Base-by-base conservation (phyloP, 202 grass and related monocot species). In the Panicum hallii region DNA sequence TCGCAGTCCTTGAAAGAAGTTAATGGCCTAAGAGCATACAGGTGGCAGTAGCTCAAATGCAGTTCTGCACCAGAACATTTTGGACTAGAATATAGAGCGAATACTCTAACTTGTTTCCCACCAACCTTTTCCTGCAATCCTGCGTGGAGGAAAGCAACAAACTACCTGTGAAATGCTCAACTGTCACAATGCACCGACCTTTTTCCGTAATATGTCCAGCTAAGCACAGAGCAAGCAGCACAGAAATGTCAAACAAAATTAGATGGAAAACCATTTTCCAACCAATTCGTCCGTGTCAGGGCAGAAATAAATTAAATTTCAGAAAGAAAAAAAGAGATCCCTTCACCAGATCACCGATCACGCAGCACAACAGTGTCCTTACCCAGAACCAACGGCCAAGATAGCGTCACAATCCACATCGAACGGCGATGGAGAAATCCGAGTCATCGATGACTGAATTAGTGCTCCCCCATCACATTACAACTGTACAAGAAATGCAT, bases 91-190 rank as follows among this genome's bases (percentile, higher is more conserved):
- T 34, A 67, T 44, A 38, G 0, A 70, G 69, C 3, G 12, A 44
- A 36, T 44, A 52, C n/a, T 16, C 32, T 20, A 48, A 69, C 64
- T 87, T 66, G 64, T 71, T 56, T 50, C 66, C 38, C 76, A 84
- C 85, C 81, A 77, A 87, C 81, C 14, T 34, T 43, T 75, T 87
- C 81, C 68, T 80, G 69, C 75, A 60, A 60, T 23, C 56, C 45
- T n/a, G 23, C 45, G 89, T 84, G 85, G 81, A 81, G 75, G 76
- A 84, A 65, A 80, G 80, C 75, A 80, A 87, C 84, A 80, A 84
- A 56, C 28, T 70, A 78, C 70, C 61, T 67, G 67, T 74, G 60
- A 83, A 86, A 83, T 50, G 84, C 66, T 87, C 13, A 83, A 79
- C 65, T 62, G 84, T 78, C 58, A 64, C 65, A 11, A 4, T 34